phyloP scores from a whole-genome alignment of 768 basidiomycete genomes.

The Lyophyllum decastes region DNA sequence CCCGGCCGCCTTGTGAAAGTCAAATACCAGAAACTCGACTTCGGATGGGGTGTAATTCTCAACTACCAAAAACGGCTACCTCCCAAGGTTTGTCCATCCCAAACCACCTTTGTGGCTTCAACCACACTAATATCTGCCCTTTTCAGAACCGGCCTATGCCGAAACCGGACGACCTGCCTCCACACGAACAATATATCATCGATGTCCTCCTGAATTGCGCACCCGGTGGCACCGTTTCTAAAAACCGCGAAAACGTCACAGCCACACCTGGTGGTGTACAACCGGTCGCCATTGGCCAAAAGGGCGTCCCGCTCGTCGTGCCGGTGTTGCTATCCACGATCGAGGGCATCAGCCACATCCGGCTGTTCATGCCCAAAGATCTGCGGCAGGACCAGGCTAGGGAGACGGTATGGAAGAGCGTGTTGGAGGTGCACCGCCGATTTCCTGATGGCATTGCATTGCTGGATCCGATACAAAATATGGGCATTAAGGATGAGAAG shows the following conservation, averaged over 20 bases:
- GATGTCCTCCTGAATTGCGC: constrained; percentile 89
- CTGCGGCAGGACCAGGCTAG: constrained; percentile 72
- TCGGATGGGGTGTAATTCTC: constrained; percentile 95
- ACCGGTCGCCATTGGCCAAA: constrained; percentile 72
- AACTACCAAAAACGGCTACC: constrained; percentile 87
- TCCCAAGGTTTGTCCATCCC: constrained; percentile 59
- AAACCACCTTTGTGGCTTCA: neutral
- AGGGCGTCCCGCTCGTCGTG: constrained; percentile 82
- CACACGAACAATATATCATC: constrained; percentile 90
- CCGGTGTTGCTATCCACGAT: constrained; percentile 88
- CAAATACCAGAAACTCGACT: constrained; percentile 83
- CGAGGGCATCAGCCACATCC: constrained; percentile 82
- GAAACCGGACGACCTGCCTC: constrained; percentile 66
- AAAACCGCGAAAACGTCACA: constrained; percentile 54
- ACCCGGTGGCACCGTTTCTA: constrained; percentile 56
- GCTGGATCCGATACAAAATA: constrained; percentile 90
- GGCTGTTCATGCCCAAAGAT: constrained; percentile 90
- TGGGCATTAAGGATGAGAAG: constrained; percentile 94
- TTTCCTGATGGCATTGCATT: constrained; percentile 87
- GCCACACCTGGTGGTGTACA: constrained; percentile 70
- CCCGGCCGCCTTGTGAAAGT: constrained; percentile 91
- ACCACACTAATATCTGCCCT: neutral
- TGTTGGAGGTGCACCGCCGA: constrained; percentile 87
- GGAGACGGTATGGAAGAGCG: constrained; percentile 87
- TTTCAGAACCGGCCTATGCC: constrained; percentile 66